Percentiles rank a stretch among this genome's conserved stretches.
Conservation (phyloP, 495 filamentous ascomycete genomes). For the Penicillium ucsense region DNA sequence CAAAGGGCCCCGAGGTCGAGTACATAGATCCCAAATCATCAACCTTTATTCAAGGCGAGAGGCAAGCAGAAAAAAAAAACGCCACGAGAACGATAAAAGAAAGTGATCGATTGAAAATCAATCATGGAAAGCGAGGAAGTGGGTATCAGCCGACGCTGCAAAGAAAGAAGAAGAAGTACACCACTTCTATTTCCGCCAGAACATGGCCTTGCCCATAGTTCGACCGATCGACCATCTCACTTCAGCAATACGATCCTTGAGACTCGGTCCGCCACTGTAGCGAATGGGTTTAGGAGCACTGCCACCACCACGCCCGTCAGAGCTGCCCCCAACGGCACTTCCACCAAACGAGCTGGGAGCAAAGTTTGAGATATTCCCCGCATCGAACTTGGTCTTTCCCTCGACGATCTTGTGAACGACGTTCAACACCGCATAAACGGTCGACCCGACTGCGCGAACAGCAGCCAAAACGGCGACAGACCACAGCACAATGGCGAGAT, state of each 20-base stretch:
- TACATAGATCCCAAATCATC: no score
- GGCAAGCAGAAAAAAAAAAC: constrained; percentile 2
- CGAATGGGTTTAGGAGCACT: constrained; percentile 14
- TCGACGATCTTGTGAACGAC: constrained; percentile 77
- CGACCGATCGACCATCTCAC: constrained; percentile 28
- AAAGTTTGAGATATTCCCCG: constrained; percentile 30
- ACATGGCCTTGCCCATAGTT: constrained; percentile 30
- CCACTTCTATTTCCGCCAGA: constrained; percentile 31
- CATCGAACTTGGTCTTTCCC: constrained; percentile 59
- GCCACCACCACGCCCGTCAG: constrained; percentile 9
- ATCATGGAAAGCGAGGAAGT: no score
- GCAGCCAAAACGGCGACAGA: constrained; percentile 74
- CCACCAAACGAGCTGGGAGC: constrained; percentile 16
- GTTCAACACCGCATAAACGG: constrained; percentile 72
- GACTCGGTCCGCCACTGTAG: constrained; percentile 25
- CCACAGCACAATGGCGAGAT: constrained; percentile 91
- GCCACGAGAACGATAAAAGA: not conserved
- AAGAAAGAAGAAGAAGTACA: constrained; percentile 2
- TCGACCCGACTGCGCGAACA: constrained; percentile 74
- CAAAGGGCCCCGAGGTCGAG: no score
- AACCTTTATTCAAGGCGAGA: not conserved
- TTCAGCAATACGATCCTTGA: constrained; percentile 31
- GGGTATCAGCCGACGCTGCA: not conserved
- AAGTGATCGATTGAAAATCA: no score
- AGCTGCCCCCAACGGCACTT: constrained; percentile 15